Percentiles rank a stretch among this genome's conserved stretches.
Conservation (phyloP, 179 eudicot genomes). For the Spergularia azorica region DNA sequence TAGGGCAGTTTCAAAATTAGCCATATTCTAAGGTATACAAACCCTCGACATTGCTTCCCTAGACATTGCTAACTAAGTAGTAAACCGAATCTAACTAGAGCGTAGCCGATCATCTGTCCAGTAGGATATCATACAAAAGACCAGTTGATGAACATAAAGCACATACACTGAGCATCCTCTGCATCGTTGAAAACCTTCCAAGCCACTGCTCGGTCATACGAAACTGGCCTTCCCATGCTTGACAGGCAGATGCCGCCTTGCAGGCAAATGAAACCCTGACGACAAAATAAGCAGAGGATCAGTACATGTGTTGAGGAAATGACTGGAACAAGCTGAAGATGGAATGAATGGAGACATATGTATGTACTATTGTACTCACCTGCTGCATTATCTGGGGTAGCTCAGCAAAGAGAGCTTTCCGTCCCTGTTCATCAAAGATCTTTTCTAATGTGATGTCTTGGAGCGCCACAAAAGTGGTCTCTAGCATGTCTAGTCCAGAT, state of each 20-base stretch:
- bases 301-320: not conserved
- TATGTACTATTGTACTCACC: slow-evolving; percentile 34
- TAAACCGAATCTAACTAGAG: slow-evolving; percentile 9
- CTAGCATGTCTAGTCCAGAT: slow-evolving; percentile 84
- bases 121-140: slow-evolving; percentile 58
- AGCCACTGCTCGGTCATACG: slow-evolving; percentile 80
- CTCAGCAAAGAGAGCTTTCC: slow-evolving; percentile 55
- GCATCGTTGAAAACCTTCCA: slow-evolving; percentile 87
- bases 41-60: slow-evolving; percentile 33
- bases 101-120: not conserved
- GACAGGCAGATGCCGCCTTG: slow-evolving; percentile 82
- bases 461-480: slow-evolving; percentile 73
- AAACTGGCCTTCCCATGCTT: slow-evolving; percentile 84
- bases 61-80: slow-evolving; percentile 23
- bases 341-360: not conserved
- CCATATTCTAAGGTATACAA: slow-evolving; percentile 31
- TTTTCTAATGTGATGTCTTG: slow-evolving; percentile 70
- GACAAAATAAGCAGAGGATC: not conserved
- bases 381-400: slow-evolving; percentile 81
- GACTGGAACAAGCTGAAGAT: not conserved
- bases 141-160: slow-evolving; percentile 92
- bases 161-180: slow-evolving; percentile 73
- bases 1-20: slow-evolving; percentile 37
- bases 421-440: slow-evolving; percentile 70
- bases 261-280: slow-evolving; percentile 52